Percentiles rank a stretch among this genome's conserved stretches.
Conservation (phyloP, 345 rosid genomes). For the Reutealis trisperma region DNA sequence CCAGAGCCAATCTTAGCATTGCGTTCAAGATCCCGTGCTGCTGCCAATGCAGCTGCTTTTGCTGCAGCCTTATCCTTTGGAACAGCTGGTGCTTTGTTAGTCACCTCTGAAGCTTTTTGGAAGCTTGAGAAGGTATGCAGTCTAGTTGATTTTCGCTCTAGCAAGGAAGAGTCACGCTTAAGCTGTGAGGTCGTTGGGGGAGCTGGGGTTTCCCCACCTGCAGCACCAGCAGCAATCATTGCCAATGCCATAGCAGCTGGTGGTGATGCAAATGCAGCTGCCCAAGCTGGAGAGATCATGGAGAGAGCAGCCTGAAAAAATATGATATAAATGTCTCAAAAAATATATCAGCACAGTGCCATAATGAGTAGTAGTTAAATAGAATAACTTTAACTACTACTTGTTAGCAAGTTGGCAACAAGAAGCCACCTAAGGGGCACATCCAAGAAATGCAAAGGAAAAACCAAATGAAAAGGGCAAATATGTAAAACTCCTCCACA, state of each 20-base stretch:
- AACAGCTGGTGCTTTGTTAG: slow-evolving; percentile 57
- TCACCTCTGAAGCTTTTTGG: slow-evolving; percentile 69
- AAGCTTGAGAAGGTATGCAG: slow-evolving; percentile 91
- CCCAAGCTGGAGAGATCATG: slow-evolving; percentile 96
- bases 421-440: neutral
- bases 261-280: slow-evolving; percentile 99
- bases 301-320: slow-evolving; percentile 82
- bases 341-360: neutral
- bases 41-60: slow-evolving; percentile 98
- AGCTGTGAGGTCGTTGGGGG: slow-evolving; percentile 63
- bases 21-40: slow-evolving; percentile 98
- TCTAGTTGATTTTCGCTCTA: slow-evolving; percentile 74
- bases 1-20: slow-evolving; percentile 98
- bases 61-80: slow-evolving; percentile 97
- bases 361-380: neutral
- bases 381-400: neutral
- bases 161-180: slow-evolving; percentile 81
- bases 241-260: slow-evolving; percentile 99
- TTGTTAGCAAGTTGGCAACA: slow-evolving; percentile 16
- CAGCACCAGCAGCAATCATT: slow-evolving; percentile 99
- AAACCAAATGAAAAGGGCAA: neutral
- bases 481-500: neutral
- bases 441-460: slow-evolving; percentile 1
- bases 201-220: slow-evolving; percentile 79
- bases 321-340: neutral